A percentile compares a stretch with the other conserved stretches of the same genome.
Evolutionary conservation across 192 early-diverging fungal genomes (phyloP).

Genomic region (Coemansia asiatica): DNA sequence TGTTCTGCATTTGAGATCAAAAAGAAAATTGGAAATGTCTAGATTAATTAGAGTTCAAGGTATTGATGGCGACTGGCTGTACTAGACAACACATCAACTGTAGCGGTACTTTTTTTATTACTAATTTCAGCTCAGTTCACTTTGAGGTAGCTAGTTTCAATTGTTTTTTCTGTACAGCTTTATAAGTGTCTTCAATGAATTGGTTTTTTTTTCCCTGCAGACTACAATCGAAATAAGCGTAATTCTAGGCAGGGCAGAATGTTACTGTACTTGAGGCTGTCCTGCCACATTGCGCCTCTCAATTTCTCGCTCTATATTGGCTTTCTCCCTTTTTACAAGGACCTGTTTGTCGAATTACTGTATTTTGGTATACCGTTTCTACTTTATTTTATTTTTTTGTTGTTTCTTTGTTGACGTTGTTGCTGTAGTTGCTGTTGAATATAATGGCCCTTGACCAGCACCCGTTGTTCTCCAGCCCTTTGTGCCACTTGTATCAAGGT

Average conservation of each 20-base stretch:
- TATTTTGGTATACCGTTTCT: not conserved
- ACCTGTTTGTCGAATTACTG: not conserved
- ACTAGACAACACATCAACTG: too few relatives aligned
- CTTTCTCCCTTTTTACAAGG: not conserved
- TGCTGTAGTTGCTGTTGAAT: too few relatives aligned
- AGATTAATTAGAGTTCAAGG: too few relatives aligned
- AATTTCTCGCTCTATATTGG: not conserved
- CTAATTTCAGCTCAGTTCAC: too few relatives aligned
- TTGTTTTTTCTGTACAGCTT: too few relatives aligned
- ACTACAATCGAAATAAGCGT: not conserved
- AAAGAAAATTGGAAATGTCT: too few relatives aligned
- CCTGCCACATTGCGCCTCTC: conserved; percentile 10
- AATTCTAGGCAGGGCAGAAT: not conserved
- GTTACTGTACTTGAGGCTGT: not conserved
- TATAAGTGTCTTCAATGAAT: not conserved
- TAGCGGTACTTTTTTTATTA: too few relatives aligned
- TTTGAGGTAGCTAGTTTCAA: too few relatives aligned
- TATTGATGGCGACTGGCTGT: too few relatives aligned
- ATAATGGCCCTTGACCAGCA: not conserved
- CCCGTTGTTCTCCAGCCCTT: not conserved
- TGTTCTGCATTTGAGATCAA: too few relatives aligned
- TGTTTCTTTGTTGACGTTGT: conserved; percentile 5
- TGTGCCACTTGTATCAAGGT: not conserved
- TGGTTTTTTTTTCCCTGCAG: not conserved
- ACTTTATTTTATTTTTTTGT: not conserved